These are phyloP conservation scores for Teunomyces gatunensis DNA, from an alignment of 805 yeast genomes.

Conservation along the genomic window DNA sequence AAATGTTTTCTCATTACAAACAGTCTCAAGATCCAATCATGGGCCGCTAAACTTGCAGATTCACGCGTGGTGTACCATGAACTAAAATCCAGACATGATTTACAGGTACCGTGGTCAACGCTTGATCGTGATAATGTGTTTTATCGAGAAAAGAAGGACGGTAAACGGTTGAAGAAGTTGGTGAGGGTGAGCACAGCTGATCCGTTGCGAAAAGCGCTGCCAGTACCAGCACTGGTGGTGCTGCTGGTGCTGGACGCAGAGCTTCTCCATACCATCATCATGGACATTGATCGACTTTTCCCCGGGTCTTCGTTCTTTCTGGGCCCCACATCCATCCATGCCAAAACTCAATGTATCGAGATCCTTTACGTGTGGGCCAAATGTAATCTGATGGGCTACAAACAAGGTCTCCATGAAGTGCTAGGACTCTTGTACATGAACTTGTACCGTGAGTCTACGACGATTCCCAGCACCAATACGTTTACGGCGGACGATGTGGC, in stretches of 20 bases:
- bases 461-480: slow-evolving; percentile 11
- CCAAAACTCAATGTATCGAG: slow-evolving; percentile 36
- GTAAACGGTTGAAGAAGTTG: too few relatives aligned
- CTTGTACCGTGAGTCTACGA: slow-evolving; percentile 34
- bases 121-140: slow-evolving; percentile 29
- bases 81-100: slow-evolving; percentile 24
- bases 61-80: slow-evolving; percentile 36
- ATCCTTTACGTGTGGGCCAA: slow-evolving; percentile 50
- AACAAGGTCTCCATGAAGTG: slow-evolving; percentile 56
- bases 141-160: slow-evolving; percentile 10
- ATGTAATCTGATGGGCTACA: slow-evolving; percentile 41
- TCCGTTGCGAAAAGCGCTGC: too few relatives aligned
- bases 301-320: slow-evolving; percentile 22
- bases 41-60: slow-evolving; percentile 29
- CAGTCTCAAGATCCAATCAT: slow-evolving; percentile 29
- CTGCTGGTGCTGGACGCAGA: slow-evolving; percentile 16
- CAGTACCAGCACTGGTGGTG: too few relatives aligned
- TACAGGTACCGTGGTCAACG: slow-evolving; percentile 38
- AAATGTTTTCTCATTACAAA: slow-evolving; percentile 36
- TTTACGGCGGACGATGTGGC: slow-evolving; percentile 26
- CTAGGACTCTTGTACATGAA: slow-evolving; percentile 47
- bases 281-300: slow-evolving; percentile 52
- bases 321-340: slow-evolving; percentile 3
- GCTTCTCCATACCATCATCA: slow-evolving; percentile 40
- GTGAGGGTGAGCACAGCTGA: too few relatives aligned